phyloP scores from a whole-genome alignment of 805 yeast genomes.

The Suhomyces sp. region DNA sequence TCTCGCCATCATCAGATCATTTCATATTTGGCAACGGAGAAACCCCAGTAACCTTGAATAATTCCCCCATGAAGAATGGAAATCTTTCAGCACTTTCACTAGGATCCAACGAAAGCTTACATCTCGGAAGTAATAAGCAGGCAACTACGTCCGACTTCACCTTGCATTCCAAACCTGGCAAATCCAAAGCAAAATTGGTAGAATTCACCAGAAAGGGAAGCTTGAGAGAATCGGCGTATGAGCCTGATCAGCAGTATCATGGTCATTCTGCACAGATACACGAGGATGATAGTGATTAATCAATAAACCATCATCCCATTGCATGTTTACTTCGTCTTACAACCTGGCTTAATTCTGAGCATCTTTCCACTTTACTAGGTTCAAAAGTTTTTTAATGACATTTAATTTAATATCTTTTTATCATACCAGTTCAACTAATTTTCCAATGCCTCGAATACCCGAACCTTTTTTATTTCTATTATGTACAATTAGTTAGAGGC shows the following conservation, averaged over 20 bases:
- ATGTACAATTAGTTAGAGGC: neutral
- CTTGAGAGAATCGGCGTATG: conserved; percentile 39
- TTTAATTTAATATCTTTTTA: neutral
- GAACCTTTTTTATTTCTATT: conserved; percentile 1
- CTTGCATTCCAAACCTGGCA: neutral
- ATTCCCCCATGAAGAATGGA: conserved; percentile 11
- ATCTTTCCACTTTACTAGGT: neutral
- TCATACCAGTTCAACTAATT: neutral
- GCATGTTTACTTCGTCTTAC: conserved; percentile 3
- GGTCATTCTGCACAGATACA: conserved; percentile 37
- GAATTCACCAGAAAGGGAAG: conserved; percentile 47
- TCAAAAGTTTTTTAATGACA: neutral
- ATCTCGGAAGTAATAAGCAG: conserved; percentile 5
- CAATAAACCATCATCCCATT: neutral
- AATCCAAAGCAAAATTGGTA: conserved; percentile 40
- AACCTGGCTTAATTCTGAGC: neutral
- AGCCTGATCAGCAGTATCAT: conserved; percentile 23
- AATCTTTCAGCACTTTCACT: conserved; percentile 23
- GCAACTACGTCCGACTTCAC: conserved; percentile 1
- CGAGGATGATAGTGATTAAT: conserved; percentile 20
- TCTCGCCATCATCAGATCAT: conserved; percentile 12
- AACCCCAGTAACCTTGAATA: conserved; percentile 8
- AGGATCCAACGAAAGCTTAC: conserved; percentile 11
- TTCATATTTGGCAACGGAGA: conserved; percentile 6
- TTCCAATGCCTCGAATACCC: conserved; percentile 1